Conservation (phyloP, 2,329 filamentous ascomycete genomes). For the Teratosphaeria destructans region DNA sequence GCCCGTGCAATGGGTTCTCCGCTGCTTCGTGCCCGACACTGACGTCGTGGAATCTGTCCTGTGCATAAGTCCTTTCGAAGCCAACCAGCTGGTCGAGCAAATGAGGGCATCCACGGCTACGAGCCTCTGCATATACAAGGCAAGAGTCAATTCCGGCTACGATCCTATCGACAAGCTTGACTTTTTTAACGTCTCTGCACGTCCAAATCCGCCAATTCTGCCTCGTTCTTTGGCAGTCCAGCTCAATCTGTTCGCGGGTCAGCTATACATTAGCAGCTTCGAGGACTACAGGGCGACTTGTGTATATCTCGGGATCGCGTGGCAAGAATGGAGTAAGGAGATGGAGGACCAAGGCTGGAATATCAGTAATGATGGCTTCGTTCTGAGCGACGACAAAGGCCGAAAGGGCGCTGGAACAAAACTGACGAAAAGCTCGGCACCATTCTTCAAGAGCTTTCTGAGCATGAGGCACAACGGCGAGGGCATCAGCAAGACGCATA, state of each 20-base stretch:
- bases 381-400: background rate
- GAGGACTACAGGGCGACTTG: conserved; percentile 38
- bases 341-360: conserved; percentile 8
- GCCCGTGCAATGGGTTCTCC: conserved; percentile 45
- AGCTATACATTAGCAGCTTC: conserved; percentile 50
- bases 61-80: conserved; percentile 53
- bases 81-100: conserved; percentile 36
- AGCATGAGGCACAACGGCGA: conserved; percentile 17
- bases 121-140: conserved; percentile 42
- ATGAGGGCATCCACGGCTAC: conserved; percentile 25
- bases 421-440: conserved; percentile 10
- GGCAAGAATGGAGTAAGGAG: background rate
- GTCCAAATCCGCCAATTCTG: conserved; percentile 5
- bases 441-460: conserved; percentile 13
- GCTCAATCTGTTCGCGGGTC: conserved; percentile 58
- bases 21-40: conserved; percentile 16
- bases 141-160: conserved; percentile 31
- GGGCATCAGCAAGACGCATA: conserved; percentile 16
- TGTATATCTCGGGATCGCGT: background rate
- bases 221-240: conserved; percentile 30
- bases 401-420: background rate
- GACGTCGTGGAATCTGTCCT: conserved; percentile 28
- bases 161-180: conserved; percentile 37
- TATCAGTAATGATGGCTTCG: conserved; percentile 1
- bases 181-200: conserved; percentile 32